Base-by-base conservation (phyloP, 768 basidiomycete genomes). In the Tephrocybe sp. region DNA sequence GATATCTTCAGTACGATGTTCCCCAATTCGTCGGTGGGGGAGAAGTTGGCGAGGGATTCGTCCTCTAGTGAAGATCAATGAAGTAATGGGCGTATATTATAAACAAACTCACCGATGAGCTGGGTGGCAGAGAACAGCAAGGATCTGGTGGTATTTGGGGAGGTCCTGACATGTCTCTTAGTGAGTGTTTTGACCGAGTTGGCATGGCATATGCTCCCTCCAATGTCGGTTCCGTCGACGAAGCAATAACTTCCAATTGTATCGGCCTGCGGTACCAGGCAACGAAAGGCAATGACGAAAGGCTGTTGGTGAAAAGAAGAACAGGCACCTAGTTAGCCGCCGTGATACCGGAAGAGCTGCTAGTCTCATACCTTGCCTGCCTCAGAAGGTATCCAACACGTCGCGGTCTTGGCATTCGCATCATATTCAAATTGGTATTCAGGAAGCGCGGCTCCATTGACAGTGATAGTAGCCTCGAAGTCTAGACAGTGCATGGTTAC, bases 331-430 rank as follows among this genome's bases (percentile, higher is more conserved):
- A n/a, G n/a, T n/a, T n/a, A n/a, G n/a, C n/a, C 16, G 5, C 21
- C 1, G 15, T 49, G 3, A 54, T 16, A 4, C 31, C 24, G n/a
- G 31, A 54, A 54, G 11, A 38, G 4, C 53, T 54, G 13, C 18
- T 40, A 25, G 13, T 18, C 19, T 22, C 1, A 16, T 9, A 60
- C 60, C 55, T 62, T 60, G 15, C 54, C 59, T 26, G 57, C 47
- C 44, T 58, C 54, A 5, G 59, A 62, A 24, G 60, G 44, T 9
- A 62, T 53, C 59, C 56, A 62, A 32, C 61, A 60, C 22, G 53
- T 55, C 4, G 54, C 53, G 4, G 34, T 44, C 24, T 39, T 53
- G n/a, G 9, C 9, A 16, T 40, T 42, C 37, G 51, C 49, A 11
- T 53, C 39, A 2, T 31, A 21, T 36, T 57, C 50, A 13, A 56